A percentile compares a stretch with the other conserved stretches of the same genome.
Evolutionary conservation across 2,329 filamentous ascomycete species (phyloP).

Genomic region (Colletotrichum costaricense): DNA sequence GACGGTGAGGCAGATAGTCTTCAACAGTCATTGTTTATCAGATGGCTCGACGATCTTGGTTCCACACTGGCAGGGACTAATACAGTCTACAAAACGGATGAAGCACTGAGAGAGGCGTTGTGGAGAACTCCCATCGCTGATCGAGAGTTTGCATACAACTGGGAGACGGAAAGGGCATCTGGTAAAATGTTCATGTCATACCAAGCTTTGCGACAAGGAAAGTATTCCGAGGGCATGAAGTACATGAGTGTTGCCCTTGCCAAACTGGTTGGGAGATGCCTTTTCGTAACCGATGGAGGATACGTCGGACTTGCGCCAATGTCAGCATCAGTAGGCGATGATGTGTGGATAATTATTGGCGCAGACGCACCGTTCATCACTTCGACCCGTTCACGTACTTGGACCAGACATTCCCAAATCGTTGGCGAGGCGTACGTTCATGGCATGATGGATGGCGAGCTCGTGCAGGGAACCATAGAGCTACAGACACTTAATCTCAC

Average conservation of each 20-base stretch:
- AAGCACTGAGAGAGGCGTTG: background rate
- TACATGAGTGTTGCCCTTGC: constrained; percentile 1
- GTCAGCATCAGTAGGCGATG: background rate
- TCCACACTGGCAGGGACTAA: background rate
- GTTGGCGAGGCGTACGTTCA: constrained; percentile 10
- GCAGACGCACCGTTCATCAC: background rate
- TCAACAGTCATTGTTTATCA: background rate
- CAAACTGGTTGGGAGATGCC: background rate
- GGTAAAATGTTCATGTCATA: background rate
- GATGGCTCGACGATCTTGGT: background rate
- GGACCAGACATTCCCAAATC: background rate
- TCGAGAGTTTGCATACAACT: constrained; percentile 10
- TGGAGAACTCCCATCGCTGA: constrained; percentile 10
- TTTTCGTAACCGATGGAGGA: background rate
- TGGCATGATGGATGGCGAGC: constrained; percentile 3
- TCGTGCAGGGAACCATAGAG: background rate
- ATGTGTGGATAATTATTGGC: background rate
- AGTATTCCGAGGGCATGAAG: background rate
- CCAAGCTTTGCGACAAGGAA: background rate
- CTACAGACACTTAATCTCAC: background rate
- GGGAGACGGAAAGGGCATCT: constrained; percentile 1
- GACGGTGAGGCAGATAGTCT: background rate
- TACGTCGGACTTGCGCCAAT: background rate
- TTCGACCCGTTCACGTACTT: background rate
- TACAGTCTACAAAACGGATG: background rate